These are phyloP conservation scores for Chondrus crispus DNA, from an alignment of 23 red algal genomes.

Conservation along the genomic window DNA sequence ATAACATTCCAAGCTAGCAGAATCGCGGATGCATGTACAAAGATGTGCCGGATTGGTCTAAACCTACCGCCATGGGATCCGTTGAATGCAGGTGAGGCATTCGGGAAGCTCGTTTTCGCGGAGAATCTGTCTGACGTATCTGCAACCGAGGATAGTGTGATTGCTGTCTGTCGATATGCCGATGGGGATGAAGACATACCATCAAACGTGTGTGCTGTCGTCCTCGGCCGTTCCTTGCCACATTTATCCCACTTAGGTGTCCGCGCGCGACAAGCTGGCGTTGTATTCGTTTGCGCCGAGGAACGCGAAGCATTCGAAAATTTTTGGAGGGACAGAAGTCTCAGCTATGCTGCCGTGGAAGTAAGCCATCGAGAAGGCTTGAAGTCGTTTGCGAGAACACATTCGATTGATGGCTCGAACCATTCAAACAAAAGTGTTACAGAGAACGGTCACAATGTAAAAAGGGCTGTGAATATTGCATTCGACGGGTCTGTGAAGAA, in stretches of 20 bases:
- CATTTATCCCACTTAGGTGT: constrained; percentile 79
- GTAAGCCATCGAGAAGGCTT: constrained; percentile 24
- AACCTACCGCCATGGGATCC: constrained; percentile 72
- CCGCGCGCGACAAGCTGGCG: constrained; percentile 69
- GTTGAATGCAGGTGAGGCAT: constrained; percentile 38
- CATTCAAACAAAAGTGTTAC: background rate
- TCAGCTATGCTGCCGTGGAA: background rate
- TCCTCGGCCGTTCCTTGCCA: constrained; percentile 58
- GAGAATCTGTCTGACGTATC: constrained; percentile 40
- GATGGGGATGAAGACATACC: constrained; percentile 80
- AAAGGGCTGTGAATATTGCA: background rate
- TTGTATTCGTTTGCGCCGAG: constrained; percentile 76
- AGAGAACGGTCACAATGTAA: background rate
- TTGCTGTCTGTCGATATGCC: constrained; percentile 29
- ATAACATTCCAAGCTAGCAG: constrained; percentile 70
- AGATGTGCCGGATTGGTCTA: background rate
- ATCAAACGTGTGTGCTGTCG: constrained; percentile 39
- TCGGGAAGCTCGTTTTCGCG: constrained; percentile 28
- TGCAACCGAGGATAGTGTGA: background rate
- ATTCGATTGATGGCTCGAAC: background rate
- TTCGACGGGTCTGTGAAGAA: constrained; percentile 6
- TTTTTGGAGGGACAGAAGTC: constrained; percentile 28
- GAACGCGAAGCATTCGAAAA: constrained; percentile 43
- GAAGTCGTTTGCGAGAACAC: background rate
- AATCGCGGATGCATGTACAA: constrained; percentile 6